A percentile compares a stretch with the other conserved stretches of the same genome.
Conservation (phyloP, 768 basidiomycete genomes). For the Mycena chlorophos region DNA sequence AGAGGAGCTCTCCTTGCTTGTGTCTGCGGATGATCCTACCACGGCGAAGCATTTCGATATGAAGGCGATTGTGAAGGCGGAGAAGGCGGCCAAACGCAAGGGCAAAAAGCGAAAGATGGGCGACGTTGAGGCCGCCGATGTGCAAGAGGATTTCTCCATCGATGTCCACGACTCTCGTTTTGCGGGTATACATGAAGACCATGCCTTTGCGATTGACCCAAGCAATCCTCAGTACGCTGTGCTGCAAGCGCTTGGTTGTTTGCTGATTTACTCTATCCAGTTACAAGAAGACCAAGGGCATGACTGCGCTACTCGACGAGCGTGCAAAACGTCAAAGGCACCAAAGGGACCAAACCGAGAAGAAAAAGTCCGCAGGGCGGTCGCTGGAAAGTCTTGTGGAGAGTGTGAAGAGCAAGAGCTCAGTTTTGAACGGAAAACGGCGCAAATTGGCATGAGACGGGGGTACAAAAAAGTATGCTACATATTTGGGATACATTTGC, state of each 20-base stretch:
- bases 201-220: conserved; percentile 93
- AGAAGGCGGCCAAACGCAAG: conserved; percentile 60
- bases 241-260: conserved; percentile 24
- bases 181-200: conserved; percentile 82
- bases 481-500: conserved; percentile 6
- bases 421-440: conserved; percentile 39
- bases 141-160: conserved; percentile 80
- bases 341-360: conserved; percentile 24
- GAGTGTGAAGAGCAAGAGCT: conserved; percentile 82
- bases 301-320: conserved; percentile 83
- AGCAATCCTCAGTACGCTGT: conserved; percentile 93
- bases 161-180: conserved; percentile 89
- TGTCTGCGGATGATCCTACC: conserved; percentile 52
- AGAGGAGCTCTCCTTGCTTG: conserved; percentile 66
- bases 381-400: conserved; percentile 72
- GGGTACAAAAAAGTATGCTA: conserved; percentile 19
- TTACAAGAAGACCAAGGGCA: conserved; percentile 90
- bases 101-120: conserved; percentile 44
- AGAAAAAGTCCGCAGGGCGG: conserved; percentile 26
- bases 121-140: conserved; percentile 56
- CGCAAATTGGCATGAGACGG: no score
- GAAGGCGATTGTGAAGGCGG: conserved; percentile 83
- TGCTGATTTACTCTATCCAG: conserved; percentile 40
- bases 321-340: conserved; percentile 64
- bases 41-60: conserved; percentile 84